A percentile compares a stretch with the other conserved stretches of the same genome.
Evolutionary conservation across 306 rosid genomes (phyloP).

Genomic region (Lathyrus sativus): DNA sequence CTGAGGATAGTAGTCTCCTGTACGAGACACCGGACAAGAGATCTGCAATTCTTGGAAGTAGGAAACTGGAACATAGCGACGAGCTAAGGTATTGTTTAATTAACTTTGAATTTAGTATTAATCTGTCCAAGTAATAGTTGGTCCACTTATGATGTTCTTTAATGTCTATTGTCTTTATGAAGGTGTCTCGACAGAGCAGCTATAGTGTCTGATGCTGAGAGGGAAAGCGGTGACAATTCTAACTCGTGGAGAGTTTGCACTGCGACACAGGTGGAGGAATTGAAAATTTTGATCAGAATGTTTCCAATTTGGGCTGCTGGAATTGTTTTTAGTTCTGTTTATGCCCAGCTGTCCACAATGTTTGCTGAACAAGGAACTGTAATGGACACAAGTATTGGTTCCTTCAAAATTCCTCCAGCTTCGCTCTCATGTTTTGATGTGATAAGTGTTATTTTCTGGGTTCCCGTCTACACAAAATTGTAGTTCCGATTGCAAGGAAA

Average conservation of each 20-base stretch:
- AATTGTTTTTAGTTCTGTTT: slow-evolving; percentile 78
- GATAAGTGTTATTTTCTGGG: slow-evolving; percentile 80
- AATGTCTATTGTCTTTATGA: slow-evolving; percentile 37
- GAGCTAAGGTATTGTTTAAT: slow-evolving; percentile 61
- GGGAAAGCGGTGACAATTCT: slow-evolving; percentile 52
- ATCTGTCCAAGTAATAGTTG: not conserved
- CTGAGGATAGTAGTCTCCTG: slow-evolving; percentile 65
- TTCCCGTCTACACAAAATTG: slow-evolving; percentile 63
- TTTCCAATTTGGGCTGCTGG: slow-evolving; percentile 89
- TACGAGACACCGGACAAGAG: slow-evolving; percentile 73
- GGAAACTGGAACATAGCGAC: slow-evolving; percentile 77
- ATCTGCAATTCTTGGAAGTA: slow-evolving; percentile 90
- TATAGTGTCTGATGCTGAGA: slow-evolving; percentile 61
- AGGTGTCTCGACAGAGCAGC: slow-evolving; percentile 96
- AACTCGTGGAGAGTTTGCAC: slow-evolving; percentile 86
- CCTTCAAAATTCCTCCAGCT: slow-evolving; percentile 55
- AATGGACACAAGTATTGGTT: slow-evolving; percentile 72
- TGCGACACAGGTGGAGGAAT: slow-evolving; percentile 87
- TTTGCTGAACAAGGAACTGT: slow-evolving; percentile 83
- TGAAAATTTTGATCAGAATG: slow-evolving; percentile 77
- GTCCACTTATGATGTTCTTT: not conserved
- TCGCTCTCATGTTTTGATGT: slow-evolving; percentile 79
- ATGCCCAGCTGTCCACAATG: slow-evolving; percentile 89
- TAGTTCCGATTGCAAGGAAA: slow-evolving; percentile 74
- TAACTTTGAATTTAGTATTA: slow-evolving; percentile 9